A percentile compares a stretch with the other conserved stretches of the same genome.
Evolutionary conservation across 345 rosid genomes (phyloP).

Genomic region (Limnanthes douglasii): DNA sequence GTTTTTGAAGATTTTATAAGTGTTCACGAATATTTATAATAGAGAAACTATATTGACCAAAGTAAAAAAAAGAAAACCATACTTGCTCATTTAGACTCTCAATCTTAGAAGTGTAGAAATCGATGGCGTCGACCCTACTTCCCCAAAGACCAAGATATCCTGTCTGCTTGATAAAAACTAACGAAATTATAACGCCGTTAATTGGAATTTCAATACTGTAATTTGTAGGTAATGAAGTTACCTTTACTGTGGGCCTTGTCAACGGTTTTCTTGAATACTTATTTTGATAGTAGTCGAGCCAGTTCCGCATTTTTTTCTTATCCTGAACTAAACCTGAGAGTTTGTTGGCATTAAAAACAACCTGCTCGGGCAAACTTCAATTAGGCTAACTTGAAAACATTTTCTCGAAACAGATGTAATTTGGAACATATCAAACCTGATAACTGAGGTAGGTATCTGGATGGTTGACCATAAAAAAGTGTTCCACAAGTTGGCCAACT

Average conservation of each 20-base stretch:
- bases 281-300: slow-evolving; percentile 76
- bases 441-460: slow-evolving; percentile 66
- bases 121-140: slow-evolving; percentile 57
- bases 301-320: slow-evolving; percentile 60
- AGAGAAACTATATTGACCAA: too few relatives aligned
- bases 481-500: slow-evolving; percentile 66
- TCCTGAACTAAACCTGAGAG: slow-evolving; percentile 43
- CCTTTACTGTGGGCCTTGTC: slow-evolving; percentile 43
- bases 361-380: slow-evolving; percentile 26
- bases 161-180: slow-evolving; percentile 25
- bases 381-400: neutral
- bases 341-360: slow-evolving; percentile 59
- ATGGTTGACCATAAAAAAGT: slow-evolving; percentile 86
- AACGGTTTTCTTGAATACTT: slow-evolving; percentile 50
- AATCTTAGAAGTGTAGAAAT: slow-evolving; percentile 39
- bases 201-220: neutral
- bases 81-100: slow-evolving; percentile 47
- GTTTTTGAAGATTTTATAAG: slow-evolving; percentile 1
- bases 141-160: slow-evolving; percentile 76
- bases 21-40: neutral
- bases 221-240: slow-evolving; percentile 7
- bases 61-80: too few relatives aligned
- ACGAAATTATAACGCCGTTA: neutral
- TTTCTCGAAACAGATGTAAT: neutral
- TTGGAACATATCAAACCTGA: slow-evolving; percentile 46